Evolutionary conservation across 164 flowering plant genomes (phyloP), one percentile per base, ranked within the genome.

Genomic region (Piper betle): DNA sequence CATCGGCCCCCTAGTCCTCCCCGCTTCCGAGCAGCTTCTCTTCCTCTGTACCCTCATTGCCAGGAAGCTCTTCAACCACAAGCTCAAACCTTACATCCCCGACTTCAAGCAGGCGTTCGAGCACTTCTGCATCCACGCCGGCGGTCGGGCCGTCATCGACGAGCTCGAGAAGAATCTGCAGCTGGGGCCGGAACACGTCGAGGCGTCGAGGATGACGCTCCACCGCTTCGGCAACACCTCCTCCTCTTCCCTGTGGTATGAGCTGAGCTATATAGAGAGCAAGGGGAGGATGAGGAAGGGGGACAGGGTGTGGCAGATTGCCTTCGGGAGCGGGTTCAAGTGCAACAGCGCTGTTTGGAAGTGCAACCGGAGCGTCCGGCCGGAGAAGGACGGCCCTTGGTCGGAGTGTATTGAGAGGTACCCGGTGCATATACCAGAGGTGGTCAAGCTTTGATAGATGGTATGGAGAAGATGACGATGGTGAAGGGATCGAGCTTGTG

Each of bases 81-180:
- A 62, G 52, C 62, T 57, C 65, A 67, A 67, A 62, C 70, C 65
- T 4, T 67, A 67, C 58, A 62, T 67, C 52, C 69, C 70, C 6
- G 70, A 67, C 62, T 67, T 67, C 62, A 62, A 67, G 58, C 70
- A 62, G 41, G 70, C 70, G 15, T 67, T 67, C 41, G 65, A 67
- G 64, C 69, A 67, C 60, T 67, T 67, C 53, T 67, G 69, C 64
- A 67, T 67, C 48, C 69, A 67, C n/a, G 69, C 69, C 3, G 69
- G 69, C 12, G 69, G 69, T 5, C 55, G 69, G 6, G 69, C 69
- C 17, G 64, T 67, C 55, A 67, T 67, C 18, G 69, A 67, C 50
- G 69, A 67, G 57, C 69, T 67, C 5, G 60, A 61, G 61, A 67
- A 67, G 65, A 61, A 67, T 20, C 64, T 67, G 12, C 64, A 67